Evolutionary conservation across 2,329 filamentous ascomycete species (phyloP), one percentile per base, ranked within the genome.

Genomic region (Emydomyces testavorans): DNA sequence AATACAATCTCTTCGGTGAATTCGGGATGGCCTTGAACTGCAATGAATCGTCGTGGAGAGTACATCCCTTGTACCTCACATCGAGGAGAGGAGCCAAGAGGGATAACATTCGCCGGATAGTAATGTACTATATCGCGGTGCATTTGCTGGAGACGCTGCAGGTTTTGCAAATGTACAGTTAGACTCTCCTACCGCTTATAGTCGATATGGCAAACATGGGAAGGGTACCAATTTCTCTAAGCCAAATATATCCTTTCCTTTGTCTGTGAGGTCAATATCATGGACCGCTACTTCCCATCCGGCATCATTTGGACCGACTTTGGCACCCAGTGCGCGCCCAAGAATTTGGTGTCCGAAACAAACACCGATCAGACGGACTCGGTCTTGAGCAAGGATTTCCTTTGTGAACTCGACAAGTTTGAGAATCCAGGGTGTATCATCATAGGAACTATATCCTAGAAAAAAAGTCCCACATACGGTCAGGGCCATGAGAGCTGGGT

Each of bases 341-440:
- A 92, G 69, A 57, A 94, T 88, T 69, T 94, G 86, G 62, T 93
- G 87, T 4, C 87, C 87, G 63, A 90, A 94, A 65, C 87, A 94
- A 13, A 92, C 75, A 8, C 86, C 87, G 13, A 94, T 72, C n/a
- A 89, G 66, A 29, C 79, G 76, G 6, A 92, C 76, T 0, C 78
- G 71, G 21, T 74, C 70, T 53, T 82, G 75, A 10, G 86, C 70
- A 28, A 85, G 71, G 2, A 83, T 71, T 54, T 73, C 69, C 43
- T 72, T 69, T 0, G 76, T 78, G 58, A 80, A 94, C 1, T 80
- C 78, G 15, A 87, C 80, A 1, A 94, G 73, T 46, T 76, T 79
- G 35, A 80, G 53, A 53, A 92, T 90, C 87, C 87, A 94, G 0
- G 80, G 76, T 43, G 79, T 73, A 56, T 81, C 69, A 52, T 85